Evolutionary conservation across 805 yeast genomes (phyloP).

Genomic region (Ogataea nitratoaversa): DNA sequence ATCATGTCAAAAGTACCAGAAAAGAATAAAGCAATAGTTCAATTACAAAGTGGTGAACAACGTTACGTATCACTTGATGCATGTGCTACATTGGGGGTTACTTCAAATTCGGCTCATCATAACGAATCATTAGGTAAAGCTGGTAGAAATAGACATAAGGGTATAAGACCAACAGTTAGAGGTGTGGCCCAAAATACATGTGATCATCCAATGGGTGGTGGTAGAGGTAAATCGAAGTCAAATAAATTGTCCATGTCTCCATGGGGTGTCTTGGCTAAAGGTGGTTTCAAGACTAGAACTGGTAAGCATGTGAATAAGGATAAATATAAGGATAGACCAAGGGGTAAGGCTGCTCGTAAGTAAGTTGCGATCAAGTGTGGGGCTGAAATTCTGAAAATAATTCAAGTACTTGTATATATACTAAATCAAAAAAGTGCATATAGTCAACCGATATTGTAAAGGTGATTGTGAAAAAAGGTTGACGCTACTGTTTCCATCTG

Average conservation of each 20-base stretch:
- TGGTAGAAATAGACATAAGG: constrained; percentile 88
- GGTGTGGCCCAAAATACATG: constrained; percentile 98
- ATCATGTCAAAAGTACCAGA: constrained; percentile 74
- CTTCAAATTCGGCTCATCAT: constrained; percentile 90
- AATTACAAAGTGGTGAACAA: constrained; percentile 89
- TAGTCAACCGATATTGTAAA: too few species aligned
- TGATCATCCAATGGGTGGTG: constrained; percentile 99
- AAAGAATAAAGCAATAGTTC: constrained; percentile 66
- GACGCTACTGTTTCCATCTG: too few species aligned
- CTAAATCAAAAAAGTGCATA: too few species aligned
- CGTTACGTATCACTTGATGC: constrained; percentile 82
- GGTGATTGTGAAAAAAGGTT: too few species aligned
- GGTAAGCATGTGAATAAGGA: constrained; percentile 80
- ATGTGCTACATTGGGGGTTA: constrained; percentile 91
- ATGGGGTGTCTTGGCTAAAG: constrained; percentile 93
- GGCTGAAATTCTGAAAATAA: too few species aligned
- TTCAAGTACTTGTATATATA: too few species aligned
- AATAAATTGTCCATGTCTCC: constrained; percentile 91
- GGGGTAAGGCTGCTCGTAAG: constrained; percentile 47
- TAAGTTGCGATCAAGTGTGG: too few species aligned
- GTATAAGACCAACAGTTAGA: constrained; percentile 91
- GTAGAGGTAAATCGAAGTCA: constrained; percentile 98
- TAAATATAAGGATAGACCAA: constrained; percentile 89
- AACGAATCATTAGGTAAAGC: constrained; percentile 92
- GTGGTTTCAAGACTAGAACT: constrained; percentile 88